Conservation (phyloP, 1,139 yeast species). For the Scheffersomyces parashehatae region DNA sequence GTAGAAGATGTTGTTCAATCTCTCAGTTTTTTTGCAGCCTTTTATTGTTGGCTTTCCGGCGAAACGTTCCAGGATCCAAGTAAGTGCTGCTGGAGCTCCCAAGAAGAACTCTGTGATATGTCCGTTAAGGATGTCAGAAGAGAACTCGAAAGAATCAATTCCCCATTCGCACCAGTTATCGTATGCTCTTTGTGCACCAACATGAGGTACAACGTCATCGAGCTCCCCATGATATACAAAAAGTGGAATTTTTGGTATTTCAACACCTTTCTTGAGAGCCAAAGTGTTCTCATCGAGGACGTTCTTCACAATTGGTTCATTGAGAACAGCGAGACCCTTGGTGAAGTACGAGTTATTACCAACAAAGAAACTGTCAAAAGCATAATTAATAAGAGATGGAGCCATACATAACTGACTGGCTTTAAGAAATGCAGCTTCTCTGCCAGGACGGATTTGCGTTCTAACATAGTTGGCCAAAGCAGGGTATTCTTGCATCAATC, state of each 20-base stretch:
- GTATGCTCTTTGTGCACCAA: slow-evolving; percentile 23
- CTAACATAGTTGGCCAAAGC: slow-evolving; percentile 10
- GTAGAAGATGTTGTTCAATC: neutral
- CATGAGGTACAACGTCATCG: slow-evolving; percentile 31
- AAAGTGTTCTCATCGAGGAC: slow-evolving; percentile 18
- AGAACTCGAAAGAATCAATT: slow-evolving; percentile 29
- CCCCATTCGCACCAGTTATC: slow-evolving; percentile 35
- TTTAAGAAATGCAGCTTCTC: slow-evolving; percentile 1
- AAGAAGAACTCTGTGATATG: slow-evolving; percentile 14
- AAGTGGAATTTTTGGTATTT: slow-evolving; percentile 31
- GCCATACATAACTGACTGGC: slow-evolving; percentile 6
- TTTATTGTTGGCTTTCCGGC: slow-evolving; percentile 8
- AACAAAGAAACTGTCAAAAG: slow-evolving; percentile 14
- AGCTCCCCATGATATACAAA: slow-evolving; percentile 34
- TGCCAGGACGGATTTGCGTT: slow-evolving; percentile 3
- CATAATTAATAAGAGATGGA: slow-evolving; percentile 8
- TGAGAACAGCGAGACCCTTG: slow-evolving; percentile 19
- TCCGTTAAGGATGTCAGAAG: slow-evolving; percentile 19
- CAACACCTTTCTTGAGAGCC: slow-evolving; percentile 20
- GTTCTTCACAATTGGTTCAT: slow-evolving; percentile 11
- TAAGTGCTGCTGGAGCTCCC: slow-evolving; percentile 18
- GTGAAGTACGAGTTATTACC: slow-evolving; percentile 15
- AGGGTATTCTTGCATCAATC: slow-evolving; percentile 29
- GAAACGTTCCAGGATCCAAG: slow-evolving; percentile 14
- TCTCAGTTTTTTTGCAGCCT: slow-evolving; percentile 7